These are phyloP conservation scores for Fusarium guadeloupense DNA, from an alignment of 2,329 filamentous ascomycete genomes.

Conservation along the genomic window DNA sequence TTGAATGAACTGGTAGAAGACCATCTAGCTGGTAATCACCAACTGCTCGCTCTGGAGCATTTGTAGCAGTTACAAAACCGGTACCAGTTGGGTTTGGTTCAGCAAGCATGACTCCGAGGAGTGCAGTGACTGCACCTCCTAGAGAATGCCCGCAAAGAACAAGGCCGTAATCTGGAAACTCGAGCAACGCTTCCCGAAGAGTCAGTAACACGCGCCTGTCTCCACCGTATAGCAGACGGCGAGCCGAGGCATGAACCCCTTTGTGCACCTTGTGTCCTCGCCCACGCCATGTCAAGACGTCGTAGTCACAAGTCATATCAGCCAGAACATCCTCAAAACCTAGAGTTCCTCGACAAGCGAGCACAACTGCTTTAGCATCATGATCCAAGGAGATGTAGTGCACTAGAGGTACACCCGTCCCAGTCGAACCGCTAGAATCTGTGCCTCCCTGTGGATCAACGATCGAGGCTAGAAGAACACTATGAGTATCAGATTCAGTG, in stretches of 20 bases:
- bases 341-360: conserved; percentile 76
- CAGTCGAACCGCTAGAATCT: conserved; percentile 70
- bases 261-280: conserved; percentile 76
- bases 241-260: conserved; percentile 76
- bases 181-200: conserved; percentile 70
- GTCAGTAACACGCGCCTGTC: conserved; percentile 74
- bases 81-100: conserved; percentile 65
- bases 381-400: conserved; percentile 79
- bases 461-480: conserved; percentile 74
- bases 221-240: conserved; percentile 71
- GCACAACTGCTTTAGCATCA: conserved; percentile 74
- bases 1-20: conserved; percentile 50
- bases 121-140: conserved; percentile 73
- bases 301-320: conserved; percentile 79
- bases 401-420: conserved; percentile 74
- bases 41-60: conserved; percentile 56
- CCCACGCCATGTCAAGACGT: conserved; percentile 70
- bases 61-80: conserved; percentile 69
- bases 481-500: conserved; percentile 65
- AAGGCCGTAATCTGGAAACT: conserved; percentile 74
- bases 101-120: conserved; percentile 76
- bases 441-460: conserved; percentile 74
- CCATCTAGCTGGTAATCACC: conserved; percentile 44
- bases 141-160: conserved; percentile 76
- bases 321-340: conserved; percentile 79